A percentile compares a stretch with the other conserved stretches of the same genome.
Evolutionary conservation across 371 early-diverging fungal species (phyloP).

Genomic region (Nematocida ironsii): DNA sequence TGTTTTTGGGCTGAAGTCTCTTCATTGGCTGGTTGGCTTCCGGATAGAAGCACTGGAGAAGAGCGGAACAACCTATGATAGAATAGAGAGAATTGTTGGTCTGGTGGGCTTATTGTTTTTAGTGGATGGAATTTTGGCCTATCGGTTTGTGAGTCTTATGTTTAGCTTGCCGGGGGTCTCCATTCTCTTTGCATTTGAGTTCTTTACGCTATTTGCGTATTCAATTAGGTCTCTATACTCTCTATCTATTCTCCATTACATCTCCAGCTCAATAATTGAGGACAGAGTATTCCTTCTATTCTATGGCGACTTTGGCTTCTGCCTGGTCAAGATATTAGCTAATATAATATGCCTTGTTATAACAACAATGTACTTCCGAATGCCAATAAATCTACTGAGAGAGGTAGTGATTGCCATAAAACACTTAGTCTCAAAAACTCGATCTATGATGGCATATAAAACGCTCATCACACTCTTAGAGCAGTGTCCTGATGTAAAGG

Average conservation of each 20-base stretch:
- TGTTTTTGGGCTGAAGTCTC: slow-evolving; percentile 58
- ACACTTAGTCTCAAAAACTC: slow-evolving; percentile 53
- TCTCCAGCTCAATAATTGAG: slow-evolving; percentile 7
- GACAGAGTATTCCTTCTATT: slow-evolving; percentile 52
- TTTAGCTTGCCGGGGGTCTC: slow-evolving; percentile 9
- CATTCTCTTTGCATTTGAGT: slow-evolving; percentile 68
- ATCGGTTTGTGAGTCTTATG: not conserved
- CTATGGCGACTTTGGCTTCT: slow-evolving; percentile 59
- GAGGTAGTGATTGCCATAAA: slow-evolving; percentile 53
- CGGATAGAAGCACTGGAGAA: slow-evolving; percentile 55
- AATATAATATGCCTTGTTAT: slow-evolving; percentile 61
- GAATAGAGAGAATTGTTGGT: slow-evolving; percentile 6
- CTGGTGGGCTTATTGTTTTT: slow-evolving; percentile 2
- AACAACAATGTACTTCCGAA: slow-evolving; percentile 57
- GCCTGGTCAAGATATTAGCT: slow-evolving; percentile 40
- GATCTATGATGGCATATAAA: slow-evolving; percentile 48
- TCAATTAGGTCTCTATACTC: slow-evolving; percentile 51
- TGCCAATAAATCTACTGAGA: slow-evolving; percentile 64
- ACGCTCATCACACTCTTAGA: slow-evolving; percentile 59
- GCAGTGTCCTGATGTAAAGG: slow-evolving; percentile 45
- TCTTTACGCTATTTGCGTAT: slow-evolving; percentile 47
- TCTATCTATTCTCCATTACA: not conserved
- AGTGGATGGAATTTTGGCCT: slow-evolving; percentile 9
- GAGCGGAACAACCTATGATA: not conserved
- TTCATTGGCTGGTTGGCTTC: slow-evolving; percentile 60